A percentile compares a stretch with the other conserved stretches of the same genome.
Conservation (phyloP, 1,139 yeast species). For the Blastobotrys persicus region DNA sequence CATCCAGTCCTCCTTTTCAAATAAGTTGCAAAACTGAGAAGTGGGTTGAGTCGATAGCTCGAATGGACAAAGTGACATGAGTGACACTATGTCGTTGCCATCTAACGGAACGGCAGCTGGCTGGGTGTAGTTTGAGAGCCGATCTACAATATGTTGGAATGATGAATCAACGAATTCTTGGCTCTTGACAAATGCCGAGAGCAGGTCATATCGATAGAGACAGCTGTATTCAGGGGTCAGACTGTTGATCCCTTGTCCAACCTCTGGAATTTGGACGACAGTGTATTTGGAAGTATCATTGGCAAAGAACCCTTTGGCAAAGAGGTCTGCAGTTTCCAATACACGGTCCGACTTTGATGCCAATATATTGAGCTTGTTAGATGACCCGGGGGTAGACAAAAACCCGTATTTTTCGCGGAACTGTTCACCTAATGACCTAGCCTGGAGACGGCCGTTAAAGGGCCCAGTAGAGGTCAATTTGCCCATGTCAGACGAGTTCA, state of each 20-base stretch:
- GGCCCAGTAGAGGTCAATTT: slow-evolving; percentile 21
- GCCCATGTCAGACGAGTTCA: slow-evolving; percentile 16
- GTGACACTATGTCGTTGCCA: slow-evolving; percentile 16
- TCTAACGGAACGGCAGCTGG: slow-evolving; percentile 1
- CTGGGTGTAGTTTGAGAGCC: slow-evolving; percentile 10
- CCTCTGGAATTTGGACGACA: slow-evolving; percentile 11
- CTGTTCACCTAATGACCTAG: slow-evolving; percentile 15
- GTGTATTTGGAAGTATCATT: slow-evolving; percentile 9
- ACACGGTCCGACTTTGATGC: slow-evolving; percentile 21
- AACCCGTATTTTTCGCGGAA: slow-evolving; percentile 15
- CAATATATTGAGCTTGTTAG: slow-evolving; percentile 16
- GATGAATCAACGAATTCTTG: slow-evolving; percentile 8
- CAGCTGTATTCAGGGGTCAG: slow-evolving; percentile 17
- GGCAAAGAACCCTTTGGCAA: slow-evolving; percentile 20
- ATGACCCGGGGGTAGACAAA: slow-evolving; percentile 1
- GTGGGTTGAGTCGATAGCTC: slow-evolving; percentile 51
- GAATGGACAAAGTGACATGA: slow-evolving; percentile 51
- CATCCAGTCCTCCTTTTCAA: slow-evolving; percentile 50
- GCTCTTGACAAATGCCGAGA: slow-evolving; percentile 10
- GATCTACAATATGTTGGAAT: slow-evolving; percentile 8
- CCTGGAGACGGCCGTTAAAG: slow-evolving; percentile 19
- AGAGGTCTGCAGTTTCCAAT: slow-evolving; percentile 20
- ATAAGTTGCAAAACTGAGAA: slow-evolving; percentile 51
- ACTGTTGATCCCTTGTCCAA: slow-evolving; percentile 15
- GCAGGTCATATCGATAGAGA: slow-evolving; percentile 3